Evolutionary conservation across 805 yeast genomes (phyloP).

Genomic region (Cyberlindnera nakhonratchasimensis): DNA sequence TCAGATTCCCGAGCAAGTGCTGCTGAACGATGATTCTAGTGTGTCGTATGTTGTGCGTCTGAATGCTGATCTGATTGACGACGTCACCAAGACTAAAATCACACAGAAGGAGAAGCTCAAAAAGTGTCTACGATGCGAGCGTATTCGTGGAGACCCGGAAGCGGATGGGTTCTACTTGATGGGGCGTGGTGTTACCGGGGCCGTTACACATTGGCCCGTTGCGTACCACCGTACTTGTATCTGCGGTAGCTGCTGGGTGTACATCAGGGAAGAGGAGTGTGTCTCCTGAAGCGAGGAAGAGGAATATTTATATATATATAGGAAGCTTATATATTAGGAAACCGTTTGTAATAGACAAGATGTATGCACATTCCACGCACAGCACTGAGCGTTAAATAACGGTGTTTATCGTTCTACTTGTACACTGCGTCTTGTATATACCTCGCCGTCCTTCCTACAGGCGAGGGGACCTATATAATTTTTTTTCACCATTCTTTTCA

Average conservation of each 20-base stretch:
- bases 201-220: constrained; percentile 48
- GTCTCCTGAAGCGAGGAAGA: not conserved
- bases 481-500: no score
- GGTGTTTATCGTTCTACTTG: no score
- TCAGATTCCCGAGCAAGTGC: constrained; percentile 32
- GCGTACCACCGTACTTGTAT: constrained; percentile 71
- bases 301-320: not conserved
- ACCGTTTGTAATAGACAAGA: no score
- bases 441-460: no score
- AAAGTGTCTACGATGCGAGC: constrained; percentile 54
- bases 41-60: constrained; percentile 32
- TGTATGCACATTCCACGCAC: not conserved
- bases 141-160: constrained; percentile 34
- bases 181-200: constrained; percentile 19
- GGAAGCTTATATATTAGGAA: not conserved
- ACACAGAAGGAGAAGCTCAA: constrained; percentile 31
- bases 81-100: constrained; percentile 28
- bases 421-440: no score
- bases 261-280: constrained; percentile 25
- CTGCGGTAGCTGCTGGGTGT: constrained; percentile 78
- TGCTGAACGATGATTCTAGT: constrained; percentile 33
- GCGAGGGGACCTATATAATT: no score
- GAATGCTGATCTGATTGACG: constrained; percentile 30
- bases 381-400: not conserved
- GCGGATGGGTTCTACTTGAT: constrained; percentile 28